A percentile compares a stretch with the other conserved stretches of the same genome.
These are phyloP conservation scores for Rutidosis leptorrhynchoides DNA, from an alignment of 129 eudicot genomes.

Conservation along the genomic window DNA sequence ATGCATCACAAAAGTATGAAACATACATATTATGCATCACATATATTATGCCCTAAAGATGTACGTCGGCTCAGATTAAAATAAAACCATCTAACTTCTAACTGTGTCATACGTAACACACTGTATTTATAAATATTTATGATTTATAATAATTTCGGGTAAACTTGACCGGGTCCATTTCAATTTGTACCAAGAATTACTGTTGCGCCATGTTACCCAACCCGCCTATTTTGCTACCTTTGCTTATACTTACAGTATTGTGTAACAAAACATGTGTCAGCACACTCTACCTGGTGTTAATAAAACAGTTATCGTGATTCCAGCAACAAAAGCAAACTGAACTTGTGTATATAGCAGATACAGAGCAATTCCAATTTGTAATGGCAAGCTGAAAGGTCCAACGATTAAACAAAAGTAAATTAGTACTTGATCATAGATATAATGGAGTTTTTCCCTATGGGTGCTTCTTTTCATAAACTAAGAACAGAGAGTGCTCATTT, in stretches of 20 bases:
- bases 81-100: too few species aligned
- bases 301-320: too few species aligned
- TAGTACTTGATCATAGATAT: background rate
- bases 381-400: too few species aligned
- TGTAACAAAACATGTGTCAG: constrained; percentile 5
- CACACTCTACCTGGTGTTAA: constrained; percentile 75
- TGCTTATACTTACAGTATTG: background rate
- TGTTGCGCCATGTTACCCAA: too few species aligned
- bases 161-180: background rate
- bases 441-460: too few species aligned
- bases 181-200: background rate
- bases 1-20: constrained; percentile 15
- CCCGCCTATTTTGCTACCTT: background rate
- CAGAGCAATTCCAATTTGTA: too few species aligned
- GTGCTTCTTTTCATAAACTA: too few species aligned
- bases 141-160: background rate
- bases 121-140: background rate
- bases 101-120: background rate
- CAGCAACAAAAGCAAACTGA: too few species aligned
- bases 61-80: too few species aligned
- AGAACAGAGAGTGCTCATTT: too few species aligned
- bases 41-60: background rate
- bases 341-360: too few species aligned
- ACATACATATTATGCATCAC: too few species aligned
- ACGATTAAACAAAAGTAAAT: constrained; percentile 8